Conservation (phyloP, 208 protist species). For the Perkinsela sp. region DNA sequence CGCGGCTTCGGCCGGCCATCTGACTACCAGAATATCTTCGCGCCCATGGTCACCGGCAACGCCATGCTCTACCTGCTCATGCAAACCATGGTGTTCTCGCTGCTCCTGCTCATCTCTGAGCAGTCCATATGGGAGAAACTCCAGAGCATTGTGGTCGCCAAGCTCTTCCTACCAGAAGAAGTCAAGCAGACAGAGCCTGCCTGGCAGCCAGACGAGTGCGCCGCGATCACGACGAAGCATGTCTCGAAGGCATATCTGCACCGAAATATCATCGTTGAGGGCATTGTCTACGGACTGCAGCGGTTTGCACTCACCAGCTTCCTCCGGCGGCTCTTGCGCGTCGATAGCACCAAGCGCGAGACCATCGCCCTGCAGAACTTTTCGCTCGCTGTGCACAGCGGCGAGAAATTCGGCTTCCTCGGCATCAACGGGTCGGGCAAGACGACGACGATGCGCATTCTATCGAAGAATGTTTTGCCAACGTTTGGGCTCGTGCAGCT, state of each 20-base stretch:
- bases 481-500: constrained; percentile 30
- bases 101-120: not conserved
- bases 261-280: constrained; percentile 10
- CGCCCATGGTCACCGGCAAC: not conserved
- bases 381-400: constrained; percentile 26
- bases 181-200: not conserved
- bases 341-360: constrained; percentile 1
- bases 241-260: not conserved
- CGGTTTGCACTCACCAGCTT: constrained; percentile 1
- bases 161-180: not conserved
- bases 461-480: constrained; percentile 30
- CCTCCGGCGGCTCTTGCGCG: not conserved
- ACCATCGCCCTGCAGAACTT: constrained; percentile 26
- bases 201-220: not conserved
- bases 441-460: constrained; percentile 44
- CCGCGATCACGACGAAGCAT: not conserved
- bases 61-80: not conserved
- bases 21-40: not conserved
- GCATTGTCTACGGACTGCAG: constrained; percentile 14
- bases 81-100: not conserved
- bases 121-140: not conserved
- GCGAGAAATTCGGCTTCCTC: constrained; percentile 46
- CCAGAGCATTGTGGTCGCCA: not conserved
- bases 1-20: not conserved
- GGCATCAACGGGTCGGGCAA: constrained; percentile 73